Conservation (phyloP, 2,329 filamentous ascomycete genomes). For the Ascochyta lentis region DNA sequence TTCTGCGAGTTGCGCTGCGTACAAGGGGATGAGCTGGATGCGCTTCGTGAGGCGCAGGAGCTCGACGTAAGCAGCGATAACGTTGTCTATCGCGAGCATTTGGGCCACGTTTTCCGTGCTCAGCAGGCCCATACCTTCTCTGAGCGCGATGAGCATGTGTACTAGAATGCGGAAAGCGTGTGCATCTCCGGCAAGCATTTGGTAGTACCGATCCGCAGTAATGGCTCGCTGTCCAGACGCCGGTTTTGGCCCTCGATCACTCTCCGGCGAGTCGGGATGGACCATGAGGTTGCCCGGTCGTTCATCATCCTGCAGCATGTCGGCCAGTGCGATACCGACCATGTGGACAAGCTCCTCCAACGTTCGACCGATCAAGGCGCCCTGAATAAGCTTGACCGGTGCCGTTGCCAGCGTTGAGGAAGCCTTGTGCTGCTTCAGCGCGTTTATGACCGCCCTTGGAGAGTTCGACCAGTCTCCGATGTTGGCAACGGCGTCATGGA, state of each 20-base stretch:
- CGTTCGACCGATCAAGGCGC: slow-evolving; percentile 72
- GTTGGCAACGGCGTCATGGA: slow-evolving; percentile 70
- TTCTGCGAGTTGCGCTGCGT: slow-evolving; percentile 77
- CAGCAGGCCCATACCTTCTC: slow-evolving; percentile 52
- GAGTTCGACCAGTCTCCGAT: slow-evolving; percentile 63
- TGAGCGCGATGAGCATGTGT: slow-evolving; percentile 69
- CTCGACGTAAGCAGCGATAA: slow-evolving; percentile 82
- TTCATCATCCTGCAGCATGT: slow-evolving; percentile 41
- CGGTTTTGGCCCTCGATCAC: slow-evolving; percentile 27
- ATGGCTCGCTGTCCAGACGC: slow-evolving; percentile 26
- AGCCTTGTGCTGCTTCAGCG: slow-evolving; percentile 63
- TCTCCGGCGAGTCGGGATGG: slow-evolving; percentile 35
- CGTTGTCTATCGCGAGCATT: slow-evolving; percentile 67
- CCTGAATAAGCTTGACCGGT: slow-evolving; percentile 78
- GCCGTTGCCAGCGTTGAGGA: slow-evolving; percentile 66
- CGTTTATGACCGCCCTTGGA: slow-evolving; percentile 63
- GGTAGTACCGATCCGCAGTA: slow-evolving; percentile 35
- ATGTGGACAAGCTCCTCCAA: slow-evolving; percentile 53
- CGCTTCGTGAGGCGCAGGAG: slow-evolving; percentile 75
- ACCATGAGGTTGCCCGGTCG: slow-evolving; percentile 39
- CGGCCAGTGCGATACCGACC: slow-evolving; percentile 53
- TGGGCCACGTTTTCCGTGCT: slow-evolving; percentile 23
- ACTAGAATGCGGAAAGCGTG: slow-evolving; percentile 54
- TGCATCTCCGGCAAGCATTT: slow-evolving; percentile 48
- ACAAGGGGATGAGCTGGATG: slow-evolving; percentile 82